Evolutionary conservation across 352 stramenopile genomes (phyloP).

Genomic region (Phytophthora agathidicida): DNA sequence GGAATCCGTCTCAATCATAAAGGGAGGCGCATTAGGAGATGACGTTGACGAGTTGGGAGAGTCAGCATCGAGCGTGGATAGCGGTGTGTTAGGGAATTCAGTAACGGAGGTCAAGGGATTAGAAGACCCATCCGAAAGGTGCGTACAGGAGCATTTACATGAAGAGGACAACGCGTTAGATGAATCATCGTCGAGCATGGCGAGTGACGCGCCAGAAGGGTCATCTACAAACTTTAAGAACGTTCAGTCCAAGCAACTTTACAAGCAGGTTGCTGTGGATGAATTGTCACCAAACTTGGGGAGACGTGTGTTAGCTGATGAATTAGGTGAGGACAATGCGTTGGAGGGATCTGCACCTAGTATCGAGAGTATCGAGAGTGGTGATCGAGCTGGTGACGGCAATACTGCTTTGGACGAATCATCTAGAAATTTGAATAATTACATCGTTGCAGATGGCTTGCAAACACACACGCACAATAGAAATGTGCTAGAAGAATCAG

Average conservation of each 20-base stretch:
- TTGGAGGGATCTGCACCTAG: too few species aligned
- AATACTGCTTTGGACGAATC: neutral
- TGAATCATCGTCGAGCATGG: neutral
- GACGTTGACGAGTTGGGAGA: neutral
- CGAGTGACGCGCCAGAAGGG: neutral
- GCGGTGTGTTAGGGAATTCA: neutral
- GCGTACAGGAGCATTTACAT: too few species aligned
- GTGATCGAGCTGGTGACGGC: too few species aligned
- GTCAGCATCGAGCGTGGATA: neutral
- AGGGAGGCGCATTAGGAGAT: too few species aligned
- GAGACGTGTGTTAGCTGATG: too few species aligned
- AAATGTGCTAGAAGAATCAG: neutral
- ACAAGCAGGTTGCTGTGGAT: neutral
- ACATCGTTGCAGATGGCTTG: neutral
- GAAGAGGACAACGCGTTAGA: too few species aligned
- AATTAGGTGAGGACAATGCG: too few species aligned
- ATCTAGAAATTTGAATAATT: neutral
- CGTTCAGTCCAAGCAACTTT: neutral
- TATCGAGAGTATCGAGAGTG: too few species aligned
- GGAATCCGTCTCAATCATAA: too few species aligned
- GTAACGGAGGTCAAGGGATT: neutral
- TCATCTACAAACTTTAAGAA: neutral
- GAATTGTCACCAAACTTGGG: neutral
- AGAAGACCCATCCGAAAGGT: too few species aligned
- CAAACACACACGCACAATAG: too few species aligned